A percentile compares a stretch with the other conserved stretches of the same genome.
These are phyloP conservation scores for Lipomyces yamadae DNA, from an alignment of 805 yeast genomes.

Conservation along the genomic window DNA sequence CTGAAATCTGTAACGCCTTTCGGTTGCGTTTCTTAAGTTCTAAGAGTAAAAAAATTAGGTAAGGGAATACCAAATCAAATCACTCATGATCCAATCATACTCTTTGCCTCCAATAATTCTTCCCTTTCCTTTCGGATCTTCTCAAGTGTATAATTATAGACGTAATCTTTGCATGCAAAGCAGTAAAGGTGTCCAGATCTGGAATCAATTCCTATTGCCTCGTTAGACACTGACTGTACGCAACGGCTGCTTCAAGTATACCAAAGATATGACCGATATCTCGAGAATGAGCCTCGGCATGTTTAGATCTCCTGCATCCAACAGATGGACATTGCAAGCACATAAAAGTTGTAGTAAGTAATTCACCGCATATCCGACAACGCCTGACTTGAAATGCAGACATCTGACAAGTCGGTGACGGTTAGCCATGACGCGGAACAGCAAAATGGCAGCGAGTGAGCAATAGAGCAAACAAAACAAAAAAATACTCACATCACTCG, in stretches of 20 bases:
- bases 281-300: constrained; percentile 36
- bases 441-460: background rate
- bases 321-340: constrained; percentile 39
- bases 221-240: background rate
- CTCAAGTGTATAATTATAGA: constrained; percentile 65
- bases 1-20: background rate
- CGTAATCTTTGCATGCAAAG: constrained; percentile 75
- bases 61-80: background rate
- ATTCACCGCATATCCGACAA: constrained; percentile 36
- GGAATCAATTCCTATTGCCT: constrained; percentile 61
- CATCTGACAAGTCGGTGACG: constrained; percentile 7
- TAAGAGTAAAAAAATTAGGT: background rate
- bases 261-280: constrained; percentile 40
- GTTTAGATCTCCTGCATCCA: constrained; percentile 36
- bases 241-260: constrained; percentile 1
- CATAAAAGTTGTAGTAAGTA: constrained; percentile 36
- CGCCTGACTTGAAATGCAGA: constrained; percentile 28
- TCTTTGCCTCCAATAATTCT: constrained; percentile 8
- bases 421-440: background rate
- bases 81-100: constrained; percentile 10
- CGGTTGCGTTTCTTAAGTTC: constrained; percentile 14
- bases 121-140: constrained; percentile 48
- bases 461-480: background rate
- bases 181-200: constrained; percentile 73
- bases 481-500: constrained; percentile 16